Evolutionary conservation across 768 basidiomycete genomes (phyloP).

Genomic region (Tremella fuciformis): DNA sequence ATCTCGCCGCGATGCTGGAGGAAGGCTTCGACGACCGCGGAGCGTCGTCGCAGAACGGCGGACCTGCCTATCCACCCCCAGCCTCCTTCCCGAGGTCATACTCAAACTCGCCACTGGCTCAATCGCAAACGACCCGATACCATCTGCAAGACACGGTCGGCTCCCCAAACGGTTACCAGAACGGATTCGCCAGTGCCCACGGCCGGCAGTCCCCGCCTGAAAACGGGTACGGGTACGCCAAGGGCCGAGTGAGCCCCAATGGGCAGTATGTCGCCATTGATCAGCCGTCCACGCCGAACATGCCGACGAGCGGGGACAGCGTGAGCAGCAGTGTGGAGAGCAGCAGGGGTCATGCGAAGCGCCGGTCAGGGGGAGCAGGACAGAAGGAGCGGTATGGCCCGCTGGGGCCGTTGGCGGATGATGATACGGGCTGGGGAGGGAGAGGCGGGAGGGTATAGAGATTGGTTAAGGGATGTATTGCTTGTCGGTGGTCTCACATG

Average conservation of each 20-base stretch:
- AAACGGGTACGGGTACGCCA: constrained; percentile 5
- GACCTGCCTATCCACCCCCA: constrained; percentile 45
- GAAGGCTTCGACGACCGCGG: constrained; percentile 71
- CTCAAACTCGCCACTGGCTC: no score
- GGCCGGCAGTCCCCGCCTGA: no score
- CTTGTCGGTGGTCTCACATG: no score
- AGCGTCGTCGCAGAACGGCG: no score
- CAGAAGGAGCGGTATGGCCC: constrained; percentile 37
- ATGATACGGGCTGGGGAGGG: constrained; percentile 36
- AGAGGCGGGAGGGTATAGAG: constrained; percentile 1
- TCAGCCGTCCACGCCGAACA: constrained; percentile 13
- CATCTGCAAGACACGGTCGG: constrained; percentile 14
- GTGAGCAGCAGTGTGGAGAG: constrained; percentile 29
- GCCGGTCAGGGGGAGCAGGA: constrained; percentile 43
- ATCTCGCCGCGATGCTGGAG: constrained; percentile 90
- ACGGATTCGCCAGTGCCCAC: constrained; percentile 9
- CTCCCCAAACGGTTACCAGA: not conserved
- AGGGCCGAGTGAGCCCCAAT: not conserved
- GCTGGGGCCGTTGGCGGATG: constrained; percentile 42
- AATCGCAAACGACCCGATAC: constrained; percentile 3
- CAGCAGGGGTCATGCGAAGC: constrained; percentile 49
- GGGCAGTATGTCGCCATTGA: constrained; percentile 6
- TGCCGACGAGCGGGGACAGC: constrained; percentile 27
- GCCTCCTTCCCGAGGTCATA: constrained; percentile 7
- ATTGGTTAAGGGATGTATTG: constrained; percentile 1